Evolutionary conservation across 2,329 filamentous ascomycete species (phyloP), one percentile per base, ranked within the genome.

Genomic region (Penicillium sp.): DNA sequence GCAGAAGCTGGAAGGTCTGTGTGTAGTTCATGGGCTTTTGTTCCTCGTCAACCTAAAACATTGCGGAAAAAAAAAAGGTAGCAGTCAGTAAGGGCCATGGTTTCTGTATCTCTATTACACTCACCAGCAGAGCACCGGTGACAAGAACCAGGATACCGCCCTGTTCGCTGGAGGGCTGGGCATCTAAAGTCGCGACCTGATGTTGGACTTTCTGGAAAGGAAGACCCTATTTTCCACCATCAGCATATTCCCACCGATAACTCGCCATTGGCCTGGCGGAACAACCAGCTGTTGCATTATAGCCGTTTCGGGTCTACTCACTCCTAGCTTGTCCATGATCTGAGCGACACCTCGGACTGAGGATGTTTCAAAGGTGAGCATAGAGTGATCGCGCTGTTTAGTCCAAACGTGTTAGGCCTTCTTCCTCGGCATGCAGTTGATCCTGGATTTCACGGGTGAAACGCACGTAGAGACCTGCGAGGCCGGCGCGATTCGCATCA

Each of bases 21-120:
- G 89, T 89, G 82, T 93, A 99, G 85, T 87, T 93, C 90, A 97
- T 95, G 49, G 92, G 91, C 73, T 88, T 88, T 77, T 91, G 84
- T 80, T 93, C 88, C 70, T 93, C 93, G 67, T 97, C 92, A 71
- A 96, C 89, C 92, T 96, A 67, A 47, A 56, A 3, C 8, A 7
- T 2, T 2, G 26, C n/a, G n/a, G n/a, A n/a, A 55, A 55, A 56
- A 21, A 38, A 23, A 51, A 48, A 41, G 29, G n/a, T 44, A 23
- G 2, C 21, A 41, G 26, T 53, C 35, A 51, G 62, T 9, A 29
- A 29, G 17, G 23, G 50, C 30, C 30, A 19, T 23, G 15, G 26
- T n/a, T 30, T 6, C 29, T 31, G 11, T 30, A 46, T 26, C 15
- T 23, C 13, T 6, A 15, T 13, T 11, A 21, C n/a, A 67, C 88